Evolutionary conservation across 495 filamentous ascomycete genomes (phyloP).

Genomic region (Daldinia bambusicola): DNA sequence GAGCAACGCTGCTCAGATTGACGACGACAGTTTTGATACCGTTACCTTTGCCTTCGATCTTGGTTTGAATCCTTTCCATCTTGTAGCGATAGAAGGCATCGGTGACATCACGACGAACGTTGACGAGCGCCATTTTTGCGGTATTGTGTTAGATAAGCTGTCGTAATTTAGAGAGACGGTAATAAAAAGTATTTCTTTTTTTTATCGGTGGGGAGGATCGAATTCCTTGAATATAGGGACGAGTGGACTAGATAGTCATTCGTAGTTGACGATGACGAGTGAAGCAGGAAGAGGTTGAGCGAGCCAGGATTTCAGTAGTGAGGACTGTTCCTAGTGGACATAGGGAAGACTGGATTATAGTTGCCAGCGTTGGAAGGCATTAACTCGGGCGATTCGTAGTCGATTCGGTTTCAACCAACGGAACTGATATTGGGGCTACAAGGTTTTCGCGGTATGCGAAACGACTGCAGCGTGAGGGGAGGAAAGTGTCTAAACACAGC

Average conservation of each 20-base stretch:
- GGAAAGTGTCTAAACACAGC: conserved; percentile 76
- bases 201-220: conserved; percentile 35
- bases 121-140: conserved; percentile 75
- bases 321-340: conserved; percentile 61
- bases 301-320: conserved; percentile 58
- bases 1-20: conserved; percentile 94
- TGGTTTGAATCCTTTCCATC: conserved; percentile 98
- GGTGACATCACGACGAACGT: conserved; percentile 97
- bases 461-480: conserved; percentile 91
- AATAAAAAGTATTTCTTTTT: too few species aligned
- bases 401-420: conserved; percentile 77
- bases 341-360: conserved; percentile 57
- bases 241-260: conserved; percentile 47
- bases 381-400: conserved; percentile 58
- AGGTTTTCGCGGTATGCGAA: conserved; percentile 90
- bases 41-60: conserved; percentile 99
- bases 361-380: conserved; percentile 62
- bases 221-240: conserved; percentile 35
- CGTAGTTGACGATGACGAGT: conserved; percentile 33
- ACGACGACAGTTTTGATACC: conserved; percentile 97
- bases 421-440: conserved; percentile 83
- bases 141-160: conserved; percentile 48
- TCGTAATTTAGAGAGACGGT: conserved; percentile 41
- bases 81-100: conserved; percentile 99
- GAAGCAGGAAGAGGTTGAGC: conserved; percentile 44